Evolutionary conservation across 176 grass and related monocot genomes (phyloP), one percentile per base, ranked within the genome.

Genomic region (Calamus simplicifolius): DNA sequence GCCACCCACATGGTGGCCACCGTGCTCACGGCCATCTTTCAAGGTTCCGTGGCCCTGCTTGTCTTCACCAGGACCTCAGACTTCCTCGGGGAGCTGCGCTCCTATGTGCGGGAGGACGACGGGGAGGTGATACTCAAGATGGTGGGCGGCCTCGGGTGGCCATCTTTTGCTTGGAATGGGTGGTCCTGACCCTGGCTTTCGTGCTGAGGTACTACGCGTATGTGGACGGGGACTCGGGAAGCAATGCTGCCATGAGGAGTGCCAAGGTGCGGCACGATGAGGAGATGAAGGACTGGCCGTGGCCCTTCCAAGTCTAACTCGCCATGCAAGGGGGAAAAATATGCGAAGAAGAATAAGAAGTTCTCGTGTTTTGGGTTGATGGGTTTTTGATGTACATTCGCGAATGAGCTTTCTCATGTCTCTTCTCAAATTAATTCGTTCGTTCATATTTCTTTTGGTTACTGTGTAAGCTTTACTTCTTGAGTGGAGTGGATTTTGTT

Each of bases 41-140:
- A 43, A 13, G 76, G 73, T 25, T 82, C 88, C 35, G 81, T 73
- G 3, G 25, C 58, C 28, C 29, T 62, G 50, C 58, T 73, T 27
- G 58, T 61, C 6, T 73, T 63, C 31, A 73, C 51, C 26, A 38
- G 61, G 50, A 61, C 50, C 28, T 5, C 50, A 31, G 70, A 73
- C 70, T 61, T 73, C 43, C 59, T 95, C 53, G 25, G 72, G 51
- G 89, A 89, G 82, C 69, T 95, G 29, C 81, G 83, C 59, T 95
- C 85, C 50, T 89, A 95, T 58, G 89, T 99, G 66, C 79, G 87
- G 59, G 88, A 92, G 61, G 94, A 98, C 14, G 94, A 92, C 49
- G 94, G 72, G 21, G 94, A 75, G 63, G 85, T 98, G 51, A 93
- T 98, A 8, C 79, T 98, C 62, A 99, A 89, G 82, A 99, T 99